Percentiles rank a stretch among this genome's conserved stretches.
phyloP scores from a whole-genome alignment of 2,329 filamentous ascomycete species.

The Claviceps capensis region DNA sequence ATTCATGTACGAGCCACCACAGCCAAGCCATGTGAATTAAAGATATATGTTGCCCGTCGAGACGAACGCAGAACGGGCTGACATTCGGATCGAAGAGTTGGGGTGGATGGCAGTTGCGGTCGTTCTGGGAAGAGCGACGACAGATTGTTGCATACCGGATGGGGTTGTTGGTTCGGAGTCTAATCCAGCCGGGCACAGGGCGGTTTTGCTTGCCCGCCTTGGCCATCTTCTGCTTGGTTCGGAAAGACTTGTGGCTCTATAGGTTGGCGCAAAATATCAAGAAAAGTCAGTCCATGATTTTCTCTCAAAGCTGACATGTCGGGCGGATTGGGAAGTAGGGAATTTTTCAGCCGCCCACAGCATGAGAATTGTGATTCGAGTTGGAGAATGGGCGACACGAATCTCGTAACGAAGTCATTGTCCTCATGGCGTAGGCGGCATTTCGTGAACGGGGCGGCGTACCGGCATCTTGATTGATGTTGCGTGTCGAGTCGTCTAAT shows the following conservation, averaged over 20 bases:
- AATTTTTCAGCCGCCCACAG: not conserved
- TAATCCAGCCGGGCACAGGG: slow-evolving; percentile 99
- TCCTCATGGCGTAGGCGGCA: not conserved
- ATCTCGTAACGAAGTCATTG: not conserved
- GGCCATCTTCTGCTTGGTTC: slow-evolving; percentile 99
- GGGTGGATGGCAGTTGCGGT: not conserved
- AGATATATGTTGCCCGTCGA: not conserved
- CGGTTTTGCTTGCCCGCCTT: slow-evolving; percentile 99
- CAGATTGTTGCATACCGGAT: slow-evolving; percentile 65
- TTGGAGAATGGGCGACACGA: not conserved
- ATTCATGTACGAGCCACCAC: not conserved
- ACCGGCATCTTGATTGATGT: slow-evolving; percentile 29
- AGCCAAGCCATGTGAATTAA: not conserved
- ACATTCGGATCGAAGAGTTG: not conserved
- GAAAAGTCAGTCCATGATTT: slow-evolving; percentile 2
- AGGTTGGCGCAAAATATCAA: slow-evolving; percentile 1
- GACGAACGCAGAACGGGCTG: not conserved
- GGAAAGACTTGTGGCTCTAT: slow-evolving; percentile 99
- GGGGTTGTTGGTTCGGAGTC: slow-evolving; percentile 95
- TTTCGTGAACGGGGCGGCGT: slow-evolving; percentile 13
- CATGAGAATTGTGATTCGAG: not conserved
- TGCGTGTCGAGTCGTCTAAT: slow-evolving; percentile 24
- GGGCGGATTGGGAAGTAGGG: not conserved
- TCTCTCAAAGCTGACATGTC: not conserved
- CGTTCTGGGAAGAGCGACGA: not conserved